These are phyloP conservation scores for Teratosphaeria gauchensis DNA, from an alignment of 2,329 filamentous ascomycete species.

Conservation along the genomic window DNA sequence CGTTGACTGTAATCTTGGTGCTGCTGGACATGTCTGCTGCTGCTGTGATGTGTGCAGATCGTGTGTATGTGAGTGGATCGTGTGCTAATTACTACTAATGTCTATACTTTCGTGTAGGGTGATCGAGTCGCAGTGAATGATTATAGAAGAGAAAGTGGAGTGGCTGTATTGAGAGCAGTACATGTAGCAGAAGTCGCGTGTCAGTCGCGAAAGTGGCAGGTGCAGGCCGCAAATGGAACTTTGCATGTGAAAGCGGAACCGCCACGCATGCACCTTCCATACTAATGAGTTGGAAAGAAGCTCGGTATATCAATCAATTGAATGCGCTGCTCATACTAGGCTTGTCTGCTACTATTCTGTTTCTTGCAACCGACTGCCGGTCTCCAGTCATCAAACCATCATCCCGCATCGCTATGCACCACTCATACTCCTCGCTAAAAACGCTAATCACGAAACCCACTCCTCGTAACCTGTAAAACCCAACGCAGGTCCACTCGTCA, in stretches of 20 bases:
- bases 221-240: neutral
- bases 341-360: neutral
- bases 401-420: neutral
- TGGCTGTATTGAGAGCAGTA: neutral
- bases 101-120: neutral
- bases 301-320: too few relatives aligned
- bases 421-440: neutral
- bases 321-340: too few relatives aligned
- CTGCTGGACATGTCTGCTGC: neutral
- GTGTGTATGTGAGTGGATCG: neutral
- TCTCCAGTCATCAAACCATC: neutral
- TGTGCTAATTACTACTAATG: neutral
- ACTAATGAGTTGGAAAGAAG: neutral
- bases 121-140: neutral
- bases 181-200: neutral
- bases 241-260: neutral
- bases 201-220: neutral
- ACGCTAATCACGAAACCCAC: neutral
- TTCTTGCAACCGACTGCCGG: neutral
- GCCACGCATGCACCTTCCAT: neutral
- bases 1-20: slow-evolving; percentile 29
- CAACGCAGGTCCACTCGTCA: neutral
- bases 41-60: neutral
- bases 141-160: neutral
- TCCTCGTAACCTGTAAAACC: neutral